Evolutionary conservation across 495 filamentous ascomycete genomes (phyloP).

Genomic region (Glonium stellatum): DNA sequence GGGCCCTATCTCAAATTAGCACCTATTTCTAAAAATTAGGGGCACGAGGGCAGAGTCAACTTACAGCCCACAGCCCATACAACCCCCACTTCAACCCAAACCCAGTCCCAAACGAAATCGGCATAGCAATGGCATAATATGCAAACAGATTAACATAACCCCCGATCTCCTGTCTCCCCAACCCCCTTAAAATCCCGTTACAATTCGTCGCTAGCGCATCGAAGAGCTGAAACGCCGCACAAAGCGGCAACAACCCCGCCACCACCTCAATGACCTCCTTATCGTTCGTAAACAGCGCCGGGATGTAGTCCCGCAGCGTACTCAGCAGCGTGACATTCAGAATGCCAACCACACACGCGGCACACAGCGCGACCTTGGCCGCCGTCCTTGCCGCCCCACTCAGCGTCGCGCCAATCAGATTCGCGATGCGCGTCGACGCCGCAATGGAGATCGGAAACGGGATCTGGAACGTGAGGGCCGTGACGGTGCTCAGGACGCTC

Average conservation of each 20-base stretch:
- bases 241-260: slow-evolving; percentile 64
- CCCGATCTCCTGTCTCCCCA: slow-evolving; percentile 79
- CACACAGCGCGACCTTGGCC: slow-evolving; percentile 46
- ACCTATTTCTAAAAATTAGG: not conserved
- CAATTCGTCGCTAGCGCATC: slow-evolving; percentile 71
- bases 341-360: slow-evolving; percentile 60
- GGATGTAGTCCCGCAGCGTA: slow-evolving; percentile 58
- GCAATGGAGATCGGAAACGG: slow-evolving; percentile 39
- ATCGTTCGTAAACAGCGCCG: slow-evolving; percentile 73
- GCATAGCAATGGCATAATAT: slow-evolving; percentile 82
- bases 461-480: slow-evolving; percentile 36
- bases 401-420: slow-evolving; percentile 38
- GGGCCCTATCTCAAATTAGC: slow-evolving; percentile 28
- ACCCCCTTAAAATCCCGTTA: slow-evolving; percentile 75
- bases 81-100: slow-evolving; percentile 70
- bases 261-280: slow-evolving; percentile 70
- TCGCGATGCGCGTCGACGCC: slow-evolving; percentile 37
- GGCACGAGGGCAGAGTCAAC: slow-evolving; percentile 5
- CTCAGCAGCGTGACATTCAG: slow-evolving; percentile 67
- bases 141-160: slow-evolving; percentile 78
- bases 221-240: slow-evolving; percentile 81
- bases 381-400: slow-evolving; percentile 35
- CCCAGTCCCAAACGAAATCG: slow-evolving; percentile 67
- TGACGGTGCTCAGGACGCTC: slow-evolving; percentile 50
- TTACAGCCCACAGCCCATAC: slow-evolving; percentile 64